Conservation (phyloP, 129 eudicot genomes). For the Ambrosia trifida region DNA sequence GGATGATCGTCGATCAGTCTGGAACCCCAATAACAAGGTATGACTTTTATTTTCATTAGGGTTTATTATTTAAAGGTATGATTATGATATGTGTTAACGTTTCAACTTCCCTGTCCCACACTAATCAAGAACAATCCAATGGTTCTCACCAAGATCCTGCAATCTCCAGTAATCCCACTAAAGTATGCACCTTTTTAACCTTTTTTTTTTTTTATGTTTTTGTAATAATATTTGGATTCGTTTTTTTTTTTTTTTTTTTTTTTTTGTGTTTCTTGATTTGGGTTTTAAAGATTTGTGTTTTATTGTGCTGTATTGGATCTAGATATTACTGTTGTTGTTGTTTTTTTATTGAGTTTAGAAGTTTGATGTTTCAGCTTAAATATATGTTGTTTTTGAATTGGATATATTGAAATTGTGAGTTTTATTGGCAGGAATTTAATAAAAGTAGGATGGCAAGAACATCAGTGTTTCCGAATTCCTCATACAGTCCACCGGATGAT, state of each 20-base stretch:
- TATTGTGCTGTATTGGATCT: background rate
- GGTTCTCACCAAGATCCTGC: constrained; percentile 63
- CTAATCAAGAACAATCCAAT: constrained; percentile 56
- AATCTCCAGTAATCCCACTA: constrained; percentile 43
- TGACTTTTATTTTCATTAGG: too few species aligned
- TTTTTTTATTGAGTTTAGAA: background rate
- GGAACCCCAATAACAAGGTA: too few species aligned
- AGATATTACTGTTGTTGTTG: background rate
- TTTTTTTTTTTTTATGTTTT: background rate
- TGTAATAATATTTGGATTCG: background rate
- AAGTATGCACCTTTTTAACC: constrained; percentile 39
- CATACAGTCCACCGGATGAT: constrained; percentile 88
- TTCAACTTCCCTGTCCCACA: too few species aligned
- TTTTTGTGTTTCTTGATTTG: constrained; percentile 11
- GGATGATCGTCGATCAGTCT: too few species aligned
- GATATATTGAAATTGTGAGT: background rate
- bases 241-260: background rate
- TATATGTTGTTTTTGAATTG: background rate
- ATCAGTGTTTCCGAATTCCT: constrained; percentile 59
- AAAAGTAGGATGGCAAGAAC: constrained; percentile 85
- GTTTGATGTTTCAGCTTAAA: background rate
- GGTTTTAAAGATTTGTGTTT: background rate
- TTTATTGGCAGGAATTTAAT: constrained; percentile 70
- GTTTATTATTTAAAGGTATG: too few species aligned
- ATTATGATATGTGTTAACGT: too few species aligned